phyloP scores from a whole-genome alignment of 2,329 filamentous ascomycete genomes.

The Kalmusia sp. region DNA sequence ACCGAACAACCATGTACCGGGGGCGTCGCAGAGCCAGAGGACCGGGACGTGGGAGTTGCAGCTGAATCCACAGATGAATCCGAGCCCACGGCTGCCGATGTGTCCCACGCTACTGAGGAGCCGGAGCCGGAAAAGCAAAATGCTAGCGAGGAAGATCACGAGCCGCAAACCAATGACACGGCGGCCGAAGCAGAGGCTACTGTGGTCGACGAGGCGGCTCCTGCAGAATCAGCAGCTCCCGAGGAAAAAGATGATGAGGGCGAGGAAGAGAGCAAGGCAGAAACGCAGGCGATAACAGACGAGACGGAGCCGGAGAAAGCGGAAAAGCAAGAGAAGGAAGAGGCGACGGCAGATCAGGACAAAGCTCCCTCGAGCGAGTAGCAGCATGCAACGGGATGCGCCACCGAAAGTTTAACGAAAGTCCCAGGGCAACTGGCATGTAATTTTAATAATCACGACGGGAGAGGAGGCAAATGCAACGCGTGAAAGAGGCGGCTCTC shows the following conservation, averaged over 20 bases:
- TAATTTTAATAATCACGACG: constrained; percentile 6
- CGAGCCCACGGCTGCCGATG: constrained; percentile 11
- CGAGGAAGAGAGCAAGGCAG: constrained; percentile 13
- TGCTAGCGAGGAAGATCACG: constrained; percentile 20
- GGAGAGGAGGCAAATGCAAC: not conserved
- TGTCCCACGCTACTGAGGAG: constrained; percentile 15
- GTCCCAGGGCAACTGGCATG: not conserved
- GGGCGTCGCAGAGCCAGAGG: constrained; percentile 19
- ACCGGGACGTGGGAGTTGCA: constrained; percentile 12
- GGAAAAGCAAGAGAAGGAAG: constrained; percentile 17
- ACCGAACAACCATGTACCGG: constrained; percentile 30
- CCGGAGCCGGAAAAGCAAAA: constrained; percentile 27
- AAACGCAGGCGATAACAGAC: constrained; percentile 9
- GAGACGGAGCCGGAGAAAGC: constrained; percentile 21
- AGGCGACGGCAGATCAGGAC: constrained; percentile 13
- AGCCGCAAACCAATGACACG: constrained; percentile 16
- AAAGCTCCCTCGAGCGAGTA: constrained; percentile 8
- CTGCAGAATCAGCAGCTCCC: not conserved
- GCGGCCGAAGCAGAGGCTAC: constrained; percentile 15
- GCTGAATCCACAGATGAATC: constrained; percentile 13
- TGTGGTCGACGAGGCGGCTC: not conserved
- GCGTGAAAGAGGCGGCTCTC: not conserved
- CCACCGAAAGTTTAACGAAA: constrained; percentile 1
- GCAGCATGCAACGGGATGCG: not conserved
- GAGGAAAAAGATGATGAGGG: not conserved